Evolutionary conservation across 306 rosid genomes (phyloP).

Genomic region (Purshia tridentata): DNA sequence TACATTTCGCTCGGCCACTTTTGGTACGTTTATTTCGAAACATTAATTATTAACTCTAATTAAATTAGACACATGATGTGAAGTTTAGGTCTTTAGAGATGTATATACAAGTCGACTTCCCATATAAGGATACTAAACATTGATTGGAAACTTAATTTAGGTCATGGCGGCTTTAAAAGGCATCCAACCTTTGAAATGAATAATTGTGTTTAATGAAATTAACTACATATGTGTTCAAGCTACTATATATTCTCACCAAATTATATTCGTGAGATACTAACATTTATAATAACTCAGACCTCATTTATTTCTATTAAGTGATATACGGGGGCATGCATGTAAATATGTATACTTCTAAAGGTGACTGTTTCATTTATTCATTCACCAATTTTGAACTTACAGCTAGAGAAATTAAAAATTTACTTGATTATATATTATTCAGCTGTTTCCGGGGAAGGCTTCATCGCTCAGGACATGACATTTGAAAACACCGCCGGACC

Average conservation of each 20-base stretch:
- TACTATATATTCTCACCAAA: no score
- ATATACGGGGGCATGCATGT: no score
- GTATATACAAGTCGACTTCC: not conserved
- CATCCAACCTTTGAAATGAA: not conserved
- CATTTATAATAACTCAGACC: no score
- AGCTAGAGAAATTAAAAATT: no score
- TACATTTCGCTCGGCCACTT: conserved; percentile 75
- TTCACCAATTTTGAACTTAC: not conserved
- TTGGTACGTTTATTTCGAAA: conserved; percentile 48
- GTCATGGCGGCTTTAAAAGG: not conserved
- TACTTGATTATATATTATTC: not conserved
- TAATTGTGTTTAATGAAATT: not conserved
- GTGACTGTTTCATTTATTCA: no score
- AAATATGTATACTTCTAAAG: no score
- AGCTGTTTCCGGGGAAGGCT: conserved; percentile 65
- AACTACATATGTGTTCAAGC: no score
- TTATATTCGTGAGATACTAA: no score
- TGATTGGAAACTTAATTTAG: not conserved
- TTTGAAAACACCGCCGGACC: conserved; percentile 92
- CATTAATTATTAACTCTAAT: not conserved
- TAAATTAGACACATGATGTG: not conserved
- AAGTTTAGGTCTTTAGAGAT: not conserved
- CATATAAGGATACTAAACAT: not conserved
- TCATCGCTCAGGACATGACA: conserved; percentile 73
- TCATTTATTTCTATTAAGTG: no score